Base-by-base conservation (phyloP, 768 basidiomycete genomes). In the Trametopsis cervina region DNA sequence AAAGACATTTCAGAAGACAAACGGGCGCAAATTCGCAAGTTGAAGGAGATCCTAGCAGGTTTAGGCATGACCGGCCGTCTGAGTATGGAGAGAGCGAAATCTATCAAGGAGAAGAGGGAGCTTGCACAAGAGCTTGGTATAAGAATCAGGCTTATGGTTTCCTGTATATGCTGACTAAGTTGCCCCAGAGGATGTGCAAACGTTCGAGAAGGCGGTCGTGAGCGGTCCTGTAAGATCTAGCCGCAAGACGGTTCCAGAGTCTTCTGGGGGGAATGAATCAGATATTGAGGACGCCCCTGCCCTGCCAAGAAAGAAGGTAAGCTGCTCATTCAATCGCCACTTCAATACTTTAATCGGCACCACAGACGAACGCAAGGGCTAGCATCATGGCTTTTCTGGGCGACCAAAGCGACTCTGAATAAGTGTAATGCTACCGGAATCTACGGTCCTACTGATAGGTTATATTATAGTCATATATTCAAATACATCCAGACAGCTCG, bases 31-130 rank as follows among this genome's bases (percentile, higher is more conserved):
- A 82, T 89, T 25, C 66, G 67, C 43, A 79, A 76, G 35, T 70
- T 91, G 26, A 80, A 76, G 47, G 69, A 75, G 49, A 81, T 85
- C 11, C 70, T 92, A 6, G 59, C 69, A 21, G 84, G 82, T 3
- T 71, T 92, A 24, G 90, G 90, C 1, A 94, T 93, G 89, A 77
- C 70, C 0, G 86, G 87, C 1, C 76, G 83, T 20, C 69, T 82
- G 58, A 91, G 80, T 51, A 57, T 89, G 58, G 89, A 89, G 45
- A 85, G 93, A 65, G 92, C 91, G 3, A 87, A 78, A 56, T 67
- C 70, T 2, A 85, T 94, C 56, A 84, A 75, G 51, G 77, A 71
- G 62, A 77, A 77, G 58, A 71, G 89, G 39, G 93, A 93, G 60
- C 61, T 90, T 4, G 83, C 77, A 20, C 71, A 88, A 50, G 89